Percentiles rank a stretch among this genome's conserved stretches.
Conservation (phyloP, 805 yeast species). For the Wickerhamomyces bovis region DNA sequence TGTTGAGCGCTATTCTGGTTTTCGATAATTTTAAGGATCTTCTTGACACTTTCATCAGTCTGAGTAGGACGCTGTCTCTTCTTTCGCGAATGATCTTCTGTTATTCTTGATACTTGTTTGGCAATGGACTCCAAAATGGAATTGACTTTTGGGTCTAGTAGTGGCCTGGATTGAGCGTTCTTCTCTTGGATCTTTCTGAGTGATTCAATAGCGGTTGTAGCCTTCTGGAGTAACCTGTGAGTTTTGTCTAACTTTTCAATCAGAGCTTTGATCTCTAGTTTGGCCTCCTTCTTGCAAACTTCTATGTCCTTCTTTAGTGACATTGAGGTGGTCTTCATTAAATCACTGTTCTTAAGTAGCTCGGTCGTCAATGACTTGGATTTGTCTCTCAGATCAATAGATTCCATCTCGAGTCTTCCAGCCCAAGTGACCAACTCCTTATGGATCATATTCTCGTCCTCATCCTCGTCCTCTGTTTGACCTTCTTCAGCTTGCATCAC, state of each 20-base stretch:
- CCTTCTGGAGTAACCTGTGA: neutral
- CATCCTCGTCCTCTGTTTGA: constrained; percentile 7
- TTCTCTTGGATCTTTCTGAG: neutral
- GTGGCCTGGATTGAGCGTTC: neutral
- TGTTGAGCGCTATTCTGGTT: neutral
- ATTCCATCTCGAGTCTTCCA: constrained; percentile 42
- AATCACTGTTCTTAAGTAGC: constrained; percentile 10
- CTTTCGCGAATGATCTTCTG: neutral
- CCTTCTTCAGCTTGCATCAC: neutral
- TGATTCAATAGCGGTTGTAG: neutral
- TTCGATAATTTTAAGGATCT: neutral
- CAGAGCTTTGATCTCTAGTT: neutral
- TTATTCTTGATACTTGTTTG: neutral
- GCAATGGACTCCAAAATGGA: neutral
- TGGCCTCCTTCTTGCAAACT: neutral
- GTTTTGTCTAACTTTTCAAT: neutral
- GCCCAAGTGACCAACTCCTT: constrained; percentile 43
- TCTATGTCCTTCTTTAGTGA: neutral
- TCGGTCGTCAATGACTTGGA: constrained; percentile 13
- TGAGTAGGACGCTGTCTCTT: neutral
- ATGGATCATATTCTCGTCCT: constrained; percentile 23
- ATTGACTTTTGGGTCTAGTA: neutral
- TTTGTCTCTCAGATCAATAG: constrained; percentile 35
- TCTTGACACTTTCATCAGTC: neutral
- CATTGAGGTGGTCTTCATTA: neutral